Conservation (phyloP, 2,329 filamentous ascomycete species). For the Fusarium sp. region DNA sequence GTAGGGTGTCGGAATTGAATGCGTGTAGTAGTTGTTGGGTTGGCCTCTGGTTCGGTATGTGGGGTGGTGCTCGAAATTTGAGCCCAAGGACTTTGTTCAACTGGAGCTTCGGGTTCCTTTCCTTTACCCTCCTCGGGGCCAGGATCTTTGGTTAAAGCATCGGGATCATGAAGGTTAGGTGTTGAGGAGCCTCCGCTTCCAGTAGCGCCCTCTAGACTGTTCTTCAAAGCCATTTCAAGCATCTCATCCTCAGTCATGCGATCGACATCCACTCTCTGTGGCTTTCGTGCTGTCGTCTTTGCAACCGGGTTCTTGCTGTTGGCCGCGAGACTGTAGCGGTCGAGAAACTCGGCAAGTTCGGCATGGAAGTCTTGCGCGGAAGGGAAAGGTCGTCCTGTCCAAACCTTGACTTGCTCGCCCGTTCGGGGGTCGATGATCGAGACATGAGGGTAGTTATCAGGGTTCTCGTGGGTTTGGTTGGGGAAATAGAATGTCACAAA, state of each 20-base stretch:
- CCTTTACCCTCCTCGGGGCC: slow-evolving; percentile 63
- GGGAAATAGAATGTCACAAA: slow-evolving; percentile 93
- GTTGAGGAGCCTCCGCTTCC: slow-evolving; percentile 49
- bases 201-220: slow-evolving; percentile 74
- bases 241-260: slow-evolving; percentile 98
- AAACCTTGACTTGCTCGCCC: slow-evolving; percentile 96
- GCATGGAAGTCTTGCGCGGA: slow-evolving; percentile 83
- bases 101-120: slow-evolving; percentile 54
- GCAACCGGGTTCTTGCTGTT: slow-evolving; percentile 95
- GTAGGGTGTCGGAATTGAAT: slow-evolving; percentile 92
- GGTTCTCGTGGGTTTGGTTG: slow-evolving; percentile 74
- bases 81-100: slow-evolving; percentile 64
- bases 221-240: slow-evolving; percentile 91
- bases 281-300: slow-evolving; percentile 68
- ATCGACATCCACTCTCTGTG: slow-evolving; percentile 78
- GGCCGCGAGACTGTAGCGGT: slow-evolving; percentile 88
- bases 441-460: slow-evolving; percentile 94
- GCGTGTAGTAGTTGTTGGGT: slow-evolving; percentile 78
- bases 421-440: slow-evolving; percentile 95
- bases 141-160: slow-evolving; percentile 80
- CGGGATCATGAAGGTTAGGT: slow-evolving; percentile 78
- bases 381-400: slow-evolving; percentile 86
- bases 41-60: slow-evolving; percentile 80
- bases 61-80: slow-evolving; percentile 76
- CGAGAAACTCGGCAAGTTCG: slow-evolving; percentile 94